Evolutionary conservation across 345 rosid species (phyloP), one percentile per base, ranked within the genome.

Genomic region (Eucalyptus sp.): DNA sequence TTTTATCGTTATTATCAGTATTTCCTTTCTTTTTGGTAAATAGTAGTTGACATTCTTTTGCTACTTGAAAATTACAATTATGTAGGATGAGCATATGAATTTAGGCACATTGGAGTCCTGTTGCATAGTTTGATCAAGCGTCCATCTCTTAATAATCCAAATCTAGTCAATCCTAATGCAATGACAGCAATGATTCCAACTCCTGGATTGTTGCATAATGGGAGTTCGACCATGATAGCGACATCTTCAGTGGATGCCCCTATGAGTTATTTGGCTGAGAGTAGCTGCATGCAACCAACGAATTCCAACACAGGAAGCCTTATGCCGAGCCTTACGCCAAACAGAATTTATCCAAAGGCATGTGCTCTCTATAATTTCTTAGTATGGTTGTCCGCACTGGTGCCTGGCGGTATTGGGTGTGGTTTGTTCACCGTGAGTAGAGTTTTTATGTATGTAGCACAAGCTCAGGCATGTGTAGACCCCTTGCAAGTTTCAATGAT

Each of bases 351-450:
- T 3, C 27, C 60, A 54, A 54, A 54, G 60, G 60, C 60, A 54
- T 54, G 60, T 54, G 60, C 4, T 54, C 60, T 54, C 60, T 54
- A 22, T 54, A 54, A 1, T 20, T 22, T 54, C 29, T 24, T 58
- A 0, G 1, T 58, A 58, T 58, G 64, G n/a, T 24, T 0, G 29
- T 58, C 0, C 0, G 13, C 64, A 4, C 2, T 24, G n/a, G 29
- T 58, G 64, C 64, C 7, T 10, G n/a, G 64, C 3, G 0, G 64
- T 58, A 58, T 58, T 58, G 13, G 64, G 13, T 58, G 64, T 58
- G 13, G 6, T 58, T 58, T 58, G 6, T 10, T 24, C n/a, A 24
- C n/a, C 0, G n/a, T 24, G 13, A 58, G 1, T 58, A 58, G 64
- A 58, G 25, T 54, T 54, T 54, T 20, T 8, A 54, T 20, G 25